These are phyloP conservation scores for Arabidopsis lyrata DNA, from an alignment of 441 rosid genomes.

Conservation along the genomic window DNA sequence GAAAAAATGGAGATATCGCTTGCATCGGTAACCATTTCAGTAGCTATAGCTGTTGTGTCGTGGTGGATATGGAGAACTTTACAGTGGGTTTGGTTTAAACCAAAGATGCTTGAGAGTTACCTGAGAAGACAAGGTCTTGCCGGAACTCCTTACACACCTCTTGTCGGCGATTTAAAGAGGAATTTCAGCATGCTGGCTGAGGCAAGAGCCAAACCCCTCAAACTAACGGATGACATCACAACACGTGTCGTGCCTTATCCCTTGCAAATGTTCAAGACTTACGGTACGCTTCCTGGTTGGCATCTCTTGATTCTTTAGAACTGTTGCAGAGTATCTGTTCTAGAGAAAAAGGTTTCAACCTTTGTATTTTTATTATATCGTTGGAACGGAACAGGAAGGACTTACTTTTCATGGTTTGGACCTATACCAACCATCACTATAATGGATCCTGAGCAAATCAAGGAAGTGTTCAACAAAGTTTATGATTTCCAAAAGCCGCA, in stretches of 20 bases:
- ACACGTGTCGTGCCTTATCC: conserved; percentile 27
- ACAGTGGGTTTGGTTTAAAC: conserved; percentile 43
- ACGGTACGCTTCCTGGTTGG: conserved; percentile 33
- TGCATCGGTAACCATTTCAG: conserved; percentile 20
- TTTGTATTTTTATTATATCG: not conserved
- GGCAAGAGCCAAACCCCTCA: conserved; percentile 40
- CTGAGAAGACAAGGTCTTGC: conserved; percentile 33
- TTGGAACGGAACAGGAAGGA: conserved; percentile 45
- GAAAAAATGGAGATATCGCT: conserved; percentile 29
- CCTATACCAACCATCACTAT: conserved; percentile 45
- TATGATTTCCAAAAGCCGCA: conserved; percentile 35
- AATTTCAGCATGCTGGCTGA: conserved; percentile 17
- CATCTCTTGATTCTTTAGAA: not conserved
- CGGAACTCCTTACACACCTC: conserved; percentile 40
- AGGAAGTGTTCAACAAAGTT: conserved; percentile 44
- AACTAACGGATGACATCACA: conserved; percentile 32
- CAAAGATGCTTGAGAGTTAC: conserved; percentile 43
- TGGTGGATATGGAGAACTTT: conserved; percentile 43
- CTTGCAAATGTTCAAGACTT: conserved; percentile 28
- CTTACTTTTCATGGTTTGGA: conserved; percentile 49
- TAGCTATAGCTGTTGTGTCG: conserved; percentile 14
- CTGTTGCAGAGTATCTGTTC: conserved; percentile 1
- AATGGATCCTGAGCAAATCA: conserved; percentile 47
- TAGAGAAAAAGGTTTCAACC: not conserved
- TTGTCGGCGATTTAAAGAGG: conserved; percentile 38